Percentiles rank a stretch among this genome's conserved stretches.
Evolutionary conservation across 805 yeast genomes (phyloP).

Genomic region (Torulaspora indica): DNA sequence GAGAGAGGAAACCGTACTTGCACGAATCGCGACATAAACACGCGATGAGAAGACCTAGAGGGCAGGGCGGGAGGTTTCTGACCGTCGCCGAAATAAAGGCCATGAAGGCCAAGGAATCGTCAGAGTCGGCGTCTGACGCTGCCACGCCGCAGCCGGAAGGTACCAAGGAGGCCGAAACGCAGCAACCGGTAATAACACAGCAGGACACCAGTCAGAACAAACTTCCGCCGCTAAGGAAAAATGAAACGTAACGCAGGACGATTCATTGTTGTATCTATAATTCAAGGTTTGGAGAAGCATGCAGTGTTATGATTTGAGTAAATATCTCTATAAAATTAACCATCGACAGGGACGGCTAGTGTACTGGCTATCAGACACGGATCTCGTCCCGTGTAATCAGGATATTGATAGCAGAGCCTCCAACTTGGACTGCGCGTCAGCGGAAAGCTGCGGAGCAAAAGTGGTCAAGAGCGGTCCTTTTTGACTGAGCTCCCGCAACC

Average conservation of each 20-base stretch:
- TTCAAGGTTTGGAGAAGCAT: neutral
- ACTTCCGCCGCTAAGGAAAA: constrained; percentile 9
- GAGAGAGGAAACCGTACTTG: constrained; percentile 87
- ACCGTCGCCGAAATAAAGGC: constrained; percentile 84
- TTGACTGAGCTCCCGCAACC: constrained; percentile 25
- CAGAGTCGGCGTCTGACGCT: constrained; percentile 6
- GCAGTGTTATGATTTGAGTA: constrained; percentile 1
- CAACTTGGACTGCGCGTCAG: constrained; percentile 26
- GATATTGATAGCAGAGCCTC: constrained; percentile 18
- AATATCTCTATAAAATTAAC: constrained; percentile 3
- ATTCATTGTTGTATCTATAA: neutral
- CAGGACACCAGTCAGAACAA: constrained; percentile 14
- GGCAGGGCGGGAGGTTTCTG: constrained; percentile 95
- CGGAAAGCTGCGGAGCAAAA: constrained; percentile 30
- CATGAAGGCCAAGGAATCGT: constrained; percentile 39
- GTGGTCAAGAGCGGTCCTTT: constrained; percentile 18
- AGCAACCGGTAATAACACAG: constrained; percentile 10
- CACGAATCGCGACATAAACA: constrained; percentile 98
- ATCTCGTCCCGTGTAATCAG: neutral
- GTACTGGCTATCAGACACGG: neutral
- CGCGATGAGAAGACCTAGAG: constrained; percentile 98
- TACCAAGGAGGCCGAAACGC: neutral
- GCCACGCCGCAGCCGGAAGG: constrained; percentile 2
- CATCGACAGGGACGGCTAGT: neutral
- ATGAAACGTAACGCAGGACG: constrained; percentile 1